Percentiles rank a stretch among this genome's conserved stretches.
Evolutionary conservation across 1,284 basidiomycete species (phyloP).

Genomic region (Sutorius eximius): DNA sequence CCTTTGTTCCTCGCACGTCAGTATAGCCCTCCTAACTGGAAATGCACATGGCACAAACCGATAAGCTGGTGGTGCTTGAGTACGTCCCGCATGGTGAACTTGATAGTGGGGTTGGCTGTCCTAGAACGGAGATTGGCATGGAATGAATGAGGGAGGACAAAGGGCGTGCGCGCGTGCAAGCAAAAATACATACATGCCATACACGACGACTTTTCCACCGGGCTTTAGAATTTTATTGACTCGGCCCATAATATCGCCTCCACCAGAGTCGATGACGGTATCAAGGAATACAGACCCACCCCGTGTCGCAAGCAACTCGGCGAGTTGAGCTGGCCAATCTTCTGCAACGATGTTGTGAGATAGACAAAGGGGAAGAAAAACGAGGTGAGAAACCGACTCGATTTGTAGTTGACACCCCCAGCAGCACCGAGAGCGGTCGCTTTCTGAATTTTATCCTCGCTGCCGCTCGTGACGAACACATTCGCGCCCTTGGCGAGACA

Average conservation of each 20-base stretch:
- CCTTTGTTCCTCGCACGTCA: conserved; percentile 42
- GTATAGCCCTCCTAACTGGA: neutral
- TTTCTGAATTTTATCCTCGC: conserved; percentile 64
- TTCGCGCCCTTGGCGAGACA: conserved; percentile 75
- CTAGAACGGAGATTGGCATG: conserved; percentile 38
- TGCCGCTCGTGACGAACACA: conserved; percentile 83
- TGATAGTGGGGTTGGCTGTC: conserved; percentile 64
- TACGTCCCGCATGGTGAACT: conserved; percentile 81
- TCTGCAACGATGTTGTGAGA: conserved; percentile 37
- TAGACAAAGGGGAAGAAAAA: neutral
- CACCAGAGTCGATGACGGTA: conserved; percentile 80
- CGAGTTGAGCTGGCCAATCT: conserved; percentile 65
- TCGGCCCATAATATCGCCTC: conserved; percentile 71
- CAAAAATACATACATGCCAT: conserved; percentile 65
- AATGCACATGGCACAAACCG: conserved; percentile 44
- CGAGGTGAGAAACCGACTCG: conserved; percentile 42
- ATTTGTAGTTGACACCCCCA: conserved; percentile 76
- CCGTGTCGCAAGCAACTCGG: conserved; percentile 45
- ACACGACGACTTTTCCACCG: conserved; percentile 75
- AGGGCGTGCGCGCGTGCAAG: neutral
- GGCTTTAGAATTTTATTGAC: conserved; percentile 59
- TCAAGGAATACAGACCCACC: conserved; percentile 46
- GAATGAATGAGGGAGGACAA: conserved; percentile 10
- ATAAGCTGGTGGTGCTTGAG: conserved; percentile 74
- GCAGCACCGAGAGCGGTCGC: conserved; percentile 74